Evolutionary conservation across 495 filamentous ascomycete genomes (phyloP).

Genomic region (Talaromyces nanjingensis): DNA sequence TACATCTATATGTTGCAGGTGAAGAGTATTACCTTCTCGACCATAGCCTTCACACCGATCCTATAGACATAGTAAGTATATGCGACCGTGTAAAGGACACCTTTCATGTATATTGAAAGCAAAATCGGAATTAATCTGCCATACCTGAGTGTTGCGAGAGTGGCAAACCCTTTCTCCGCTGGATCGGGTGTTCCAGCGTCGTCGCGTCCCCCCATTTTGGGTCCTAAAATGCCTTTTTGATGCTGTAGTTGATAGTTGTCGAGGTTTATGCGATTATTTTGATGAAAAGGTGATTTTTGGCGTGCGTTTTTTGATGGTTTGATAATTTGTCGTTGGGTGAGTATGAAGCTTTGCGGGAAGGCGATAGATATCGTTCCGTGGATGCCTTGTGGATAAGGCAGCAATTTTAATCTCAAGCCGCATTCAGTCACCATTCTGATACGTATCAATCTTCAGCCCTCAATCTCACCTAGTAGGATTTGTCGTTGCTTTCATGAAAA

Average conservation of each 20-base stretch:
- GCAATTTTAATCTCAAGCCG: background rate
- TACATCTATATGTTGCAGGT: background rate
- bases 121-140: conserved; percentile 16
- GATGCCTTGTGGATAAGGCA: background rate
- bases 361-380: background rate
- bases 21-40: conserved; percentile 52
- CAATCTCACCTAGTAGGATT: too few species aligned
- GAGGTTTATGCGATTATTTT: background rate
- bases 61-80: conserved; percentile 42
- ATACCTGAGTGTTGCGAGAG: conserved; percentile 68
- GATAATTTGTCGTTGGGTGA: conserved; percentile 9
- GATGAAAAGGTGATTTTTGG: background rate
- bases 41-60: conserved; percentile 66
- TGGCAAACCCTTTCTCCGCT: conserved; percentile 72
- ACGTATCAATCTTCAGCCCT: background rate
- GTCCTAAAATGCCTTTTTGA: background rate
- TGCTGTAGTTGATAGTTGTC: background rate
- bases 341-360: background rate
- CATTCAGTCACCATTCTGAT: conserved; percentile 16
- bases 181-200: conserved; percentile 50
- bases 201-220: conserved; percentile 43
- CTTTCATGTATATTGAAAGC: conserved; percentile 6
- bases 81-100: conserved; percentile 38
- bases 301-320: conserved; percentile 7
- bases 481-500: too few species aligned